Conservation (phyloP, 2,329 filamentous ascomycete genomes). For the Curvularia spicifera region DNA sequence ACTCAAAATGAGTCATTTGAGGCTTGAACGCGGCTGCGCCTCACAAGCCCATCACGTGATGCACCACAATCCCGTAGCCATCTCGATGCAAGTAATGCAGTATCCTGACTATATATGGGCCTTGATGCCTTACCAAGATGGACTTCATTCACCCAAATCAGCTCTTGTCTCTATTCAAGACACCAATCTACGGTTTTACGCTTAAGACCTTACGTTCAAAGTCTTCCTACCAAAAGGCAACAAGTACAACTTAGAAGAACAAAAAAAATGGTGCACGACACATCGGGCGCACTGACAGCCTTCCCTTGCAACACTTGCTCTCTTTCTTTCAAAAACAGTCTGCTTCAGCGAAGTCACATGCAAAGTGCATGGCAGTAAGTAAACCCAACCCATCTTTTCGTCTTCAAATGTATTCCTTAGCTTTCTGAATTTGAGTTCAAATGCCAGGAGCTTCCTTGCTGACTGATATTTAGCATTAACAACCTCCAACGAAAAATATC, state of each 20-base stretch:
- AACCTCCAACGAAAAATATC: constrained; percentile 6
- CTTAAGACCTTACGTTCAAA: too few species aligned
- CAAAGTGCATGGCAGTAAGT: constrained; percentile 8
- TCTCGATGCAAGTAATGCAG: not conserved
- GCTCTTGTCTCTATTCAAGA: not conserved
- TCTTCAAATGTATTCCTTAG: not conserved
- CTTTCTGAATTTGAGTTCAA: not conserved
- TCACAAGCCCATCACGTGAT: not conserved
- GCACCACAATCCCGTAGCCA: not conserved
- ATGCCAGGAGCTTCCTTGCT: not conserved
- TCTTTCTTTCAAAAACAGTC: constrained; percentile 3
- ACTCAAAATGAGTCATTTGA: constrained; percentile 7
- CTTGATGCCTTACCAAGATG: not conserved
- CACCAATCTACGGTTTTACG: not conserved
- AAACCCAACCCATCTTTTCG: not conserved
- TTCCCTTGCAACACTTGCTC: constrained; percentile 11
- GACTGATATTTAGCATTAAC: not conserved
- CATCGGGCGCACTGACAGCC: not conserved
- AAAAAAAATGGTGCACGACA: not conserved
- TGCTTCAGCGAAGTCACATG: constrained; percentile 9
- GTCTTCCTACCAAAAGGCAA: not conserved
- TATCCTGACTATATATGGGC: not conserved
- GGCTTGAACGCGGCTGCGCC: constrained; percentile 3
- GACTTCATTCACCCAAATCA: not conserved
- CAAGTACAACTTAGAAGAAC: not conserved